Evolutionary conservation across 2,329 filamentous ascomycete genomes (phyloP).

Genomic region (Aspergillus pseudoglaucus): DNA sequence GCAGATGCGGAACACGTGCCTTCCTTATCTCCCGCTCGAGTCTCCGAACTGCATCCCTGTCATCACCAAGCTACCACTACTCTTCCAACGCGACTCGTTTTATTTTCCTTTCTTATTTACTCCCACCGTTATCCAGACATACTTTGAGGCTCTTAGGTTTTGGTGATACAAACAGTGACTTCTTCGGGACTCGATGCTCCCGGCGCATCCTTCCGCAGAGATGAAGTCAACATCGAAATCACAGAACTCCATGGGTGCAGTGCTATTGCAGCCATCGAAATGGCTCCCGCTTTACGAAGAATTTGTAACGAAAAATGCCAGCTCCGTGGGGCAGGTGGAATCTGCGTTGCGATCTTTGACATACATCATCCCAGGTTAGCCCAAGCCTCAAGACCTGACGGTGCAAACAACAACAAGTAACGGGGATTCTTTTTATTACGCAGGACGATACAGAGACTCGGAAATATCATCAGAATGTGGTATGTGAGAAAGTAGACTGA

Average conservation of each 20-base stretch:
- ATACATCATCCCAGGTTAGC: constrained; percentile 78
- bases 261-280: constrained; percentile 32
- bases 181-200: neutral
- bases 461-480: constrained; percentile 89
- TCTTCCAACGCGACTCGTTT: no score
- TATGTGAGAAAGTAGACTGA: constrained; percentile 28
- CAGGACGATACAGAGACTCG: constrained; percentile 57
- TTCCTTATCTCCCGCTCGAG: constrained; percentile 1
- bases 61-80: neutral
- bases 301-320: constrained; percentile 91
- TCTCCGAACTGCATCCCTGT: neutral
- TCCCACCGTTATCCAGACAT: neutral
- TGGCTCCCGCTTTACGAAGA: constrained; percentile 46
- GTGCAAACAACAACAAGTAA: neutral
- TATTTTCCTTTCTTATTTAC: neutral
- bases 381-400: neutral
- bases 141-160: neutral
- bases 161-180: neutral
- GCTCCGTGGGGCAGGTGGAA: constrained; percentile 91
- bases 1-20: constrained; percentile 22
- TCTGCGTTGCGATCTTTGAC: constrained; percentile 85
- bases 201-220: neutral
- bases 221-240: constrained; percentile 11
- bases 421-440: neutral
- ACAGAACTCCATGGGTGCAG: constrained; percentile 22